Conservation (phyloP, 805 yeast species). For the Spathaspora boniae region DNA sequence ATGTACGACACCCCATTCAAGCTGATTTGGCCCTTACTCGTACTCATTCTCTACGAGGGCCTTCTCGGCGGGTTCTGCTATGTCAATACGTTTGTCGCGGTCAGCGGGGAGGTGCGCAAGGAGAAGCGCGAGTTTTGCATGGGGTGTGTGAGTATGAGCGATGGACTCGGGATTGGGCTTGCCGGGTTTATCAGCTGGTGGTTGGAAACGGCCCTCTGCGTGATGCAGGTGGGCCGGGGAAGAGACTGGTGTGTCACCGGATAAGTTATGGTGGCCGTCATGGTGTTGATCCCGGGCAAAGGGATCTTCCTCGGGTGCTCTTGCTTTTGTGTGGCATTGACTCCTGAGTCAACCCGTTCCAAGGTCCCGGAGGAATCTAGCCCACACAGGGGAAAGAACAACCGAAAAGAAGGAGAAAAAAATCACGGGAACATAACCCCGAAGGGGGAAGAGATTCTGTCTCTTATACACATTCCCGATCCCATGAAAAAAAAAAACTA, state of each 20-base stretch:
- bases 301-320: too few species aligned
- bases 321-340: too few species aligned
- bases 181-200: constrained; percentile 76
- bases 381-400: neutral
- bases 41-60: constrained; percentile 79
- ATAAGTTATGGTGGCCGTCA: too few species aligned
- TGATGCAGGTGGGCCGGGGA: constrained; percentile 65
- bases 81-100: constrained; percentile 81
- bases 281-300: too few species aligned
- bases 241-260: constrained; percentile 67
- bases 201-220: constrained; percentile 72
- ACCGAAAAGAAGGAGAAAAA: neutral
- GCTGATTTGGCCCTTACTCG: constrained; percentile 57
- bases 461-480: too few species aligned
- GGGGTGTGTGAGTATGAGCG: constrained; percentile 46
- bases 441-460: too few species aligned
- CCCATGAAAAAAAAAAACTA: too few species aligned
- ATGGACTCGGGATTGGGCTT: constrained; percentile 76
- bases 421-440: too few species aligned
- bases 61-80: constrained; percentile 87
- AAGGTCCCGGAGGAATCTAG: too few species aligned
- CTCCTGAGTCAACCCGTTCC: too few species aligned
- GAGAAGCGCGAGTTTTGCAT: constrained; percentile 34
- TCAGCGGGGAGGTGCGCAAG: constrained; percentile 53
- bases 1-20: constrained; percentile 52